Evolutionary conservation across 805 yeast genomes (phyloP), one percentile per base, ranked within the genome.

Genomic region (Nakazawaea ernobii): DNA sequence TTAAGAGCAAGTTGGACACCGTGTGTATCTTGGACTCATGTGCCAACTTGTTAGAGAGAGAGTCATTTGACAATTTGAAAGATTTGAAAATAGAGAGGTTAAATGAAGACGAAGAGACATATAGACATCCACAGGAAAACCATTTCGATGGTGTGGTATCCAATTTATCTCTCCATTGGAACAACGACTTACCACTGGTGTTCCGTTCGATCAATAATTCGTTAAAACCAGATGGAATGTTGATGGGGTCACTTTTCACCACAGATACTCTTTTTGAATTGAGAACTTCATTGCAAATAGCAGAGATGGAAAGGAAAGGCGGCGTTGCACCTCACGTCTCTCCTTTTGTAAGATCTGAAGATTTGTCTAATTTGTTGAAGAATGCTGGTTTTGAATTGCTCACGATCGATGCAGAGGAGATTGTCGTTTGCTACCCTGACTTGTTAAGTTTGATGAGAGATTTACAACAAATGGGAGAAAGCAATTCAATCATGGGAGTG

Each of bases 181-280:
- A 86, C 49, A 88, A 88, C 57, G 91, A 88, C 55, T 71, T 88
- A n/a, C 95, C 95, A 0, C 69, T 72, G 1, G 76, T 79, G 2
- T 71, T 87, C 44, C 61, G 64, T 14, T 72, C 77, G 50, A 73
- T 87, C 54, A 77, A 80, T 58, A 58, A 65, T 5, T 71, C 85
- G 26, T 68, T 88, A 33, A 78, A 77, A 50, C 92, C 92, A 1
- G 95, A 88, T 61, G 92, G 95, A 1, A 69, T 90, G 58, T 85
- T 88, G 54, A 73, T 88, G 72, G 95, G 86, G 1, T 77, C 89
- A 20, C 75, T 88, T 74, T 77, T 86, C 54, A 94, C 92, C 17
- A 92, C 91, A 9, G 96, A 88, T 59, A 84, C 95, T 1, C 63
- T 88, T n/a, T 88, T 80, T 57, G 96, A 88, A 61, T 70, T 88